Evolutionary conservation across 768 basidiomycete genomes (phyloP), one percentile per base, ranked within the genome.

Genomic region (Steccherinum ochraceum): DNA sequence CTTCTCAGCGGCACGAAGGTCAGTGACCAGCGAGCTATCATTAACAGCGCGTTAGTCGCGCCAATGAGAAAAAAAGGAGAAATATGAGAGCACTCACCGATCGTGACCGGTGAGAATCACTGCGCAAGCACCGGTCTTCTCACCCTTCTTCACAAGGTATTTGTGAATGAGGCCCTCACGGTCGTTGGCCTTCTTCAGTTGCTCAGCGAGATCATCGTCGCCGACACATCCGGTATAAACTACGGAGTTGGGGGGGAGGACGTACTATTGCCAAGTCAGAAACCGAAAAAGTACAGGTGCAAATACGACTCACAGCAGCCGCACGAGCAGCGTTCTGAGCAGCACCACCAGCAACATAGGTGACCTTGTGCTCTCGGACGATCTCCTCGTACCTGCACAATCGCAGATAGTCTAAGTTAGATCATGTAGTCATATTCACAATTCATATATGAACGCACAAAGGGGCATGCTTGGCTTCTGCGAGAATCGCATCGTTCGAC

Each of bases 341-440:
- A 24, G 96, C 95, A 61, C 96, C 96, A 53, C 96, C 96, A 48
- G 96, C 95, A 48, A 98, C 94, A 62, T 93, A 99, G 46, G 84
- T 85, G 47, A 92, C 79, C 53, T 86, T 60, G 67, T 88, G 69
- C 53, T 91, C 77, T 52, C 77, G 78, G 43, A 87, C 80, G 56
- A 97, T 68, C 59, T 98, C 93, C 2, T 88, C 86, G 68, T 98
- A 99, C 65, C 94, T 98, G 56, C 25, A 41, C 7, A 43, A 43
- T 43, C 18, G 41, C 7, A n/a, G 41, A 19, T 13, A 7, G 19
- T n/a, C 3, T 2, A 23, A 24, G 7, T 18, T 30, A 16, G 41
- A 43, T 20, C 3, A 23, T 3, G 16, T 51, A 21, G 46, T 26
- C 16, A 23, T 2, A 5, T 2, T 16, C 4, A 2, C 10, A 23